Percentiles rank a stretch among this genome's conserved stretches.
These are phyloP conservation scores for Tricholoma sp. DNA, from an alignment of 768 basidiomycete species.

Conservation along the genomic window DNA sequence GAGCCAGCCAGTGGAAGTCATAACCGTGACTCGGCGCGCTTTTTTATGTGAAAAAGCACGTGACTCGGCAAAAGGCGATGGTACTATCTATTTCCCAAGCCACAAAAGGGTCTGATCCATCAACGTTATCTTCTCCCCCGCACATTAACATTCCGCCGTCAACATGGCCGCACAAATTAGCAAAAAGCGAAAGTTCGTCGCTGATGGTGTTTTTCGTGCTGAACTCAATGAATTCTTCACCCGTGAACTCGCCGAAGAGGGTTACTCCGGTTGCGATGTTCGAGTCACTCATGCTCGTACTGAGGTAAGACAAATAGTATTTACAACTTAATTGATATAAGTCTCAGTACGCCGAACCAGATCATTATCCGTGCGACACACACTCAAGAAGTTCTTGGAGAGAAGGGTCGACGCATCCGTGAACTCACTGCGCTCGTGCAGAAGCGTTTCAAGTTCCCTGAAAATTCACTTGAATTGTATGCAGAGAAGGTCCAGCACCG, in stretches of 20 bases:
- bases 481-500: slow-evolving; percentile 99
- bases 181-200: slow-evolving; percentile 98
- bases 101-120: slow-evolving; percentile 8
- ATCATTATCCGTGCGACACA: slow-evolving; percentile 99
- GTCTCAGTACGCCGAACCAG: slow-evolving; percentile 31
- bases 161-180: slow-evolving; percentile 86
- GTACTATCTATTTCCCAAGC: slow-evolving; percentile 25
- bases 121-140: slow-evolving; percentile 2
- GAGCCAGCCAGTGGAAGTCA: no score
- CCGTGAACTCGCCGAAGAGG: slow-evolving; percentile 97
- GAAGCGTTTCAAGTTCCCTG: slow-evolving; percentile 99
- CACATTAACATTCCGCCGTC: slow-evolving; percentile 10
- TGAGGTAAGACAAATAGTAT: slow-evolving; percentile 51
- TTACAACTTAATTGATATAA: not conserved
- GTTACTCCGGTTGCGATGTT: slow-evolving; percentile 99
- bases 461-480: slow-evolving; percentile 97
- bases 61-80: slow-evolving; percentile 19
- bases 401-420: slow-evolving; percentile 98
- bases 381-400: slow-evolving; percentile 97
- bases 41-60: not conserved
- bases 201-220: slow-evolving; percentile 98
- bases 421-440: slow-evolving; percentile 97
- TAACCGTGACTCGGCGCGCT: no score
- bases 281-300: slow-evolving; percentile 99
- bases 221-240: slow-evolving; percentile 99